phyloP scores from a whole-genome alignment of 2,329 filamentous ascomycete genomes.

The Simplicillium sp. region DNA sequence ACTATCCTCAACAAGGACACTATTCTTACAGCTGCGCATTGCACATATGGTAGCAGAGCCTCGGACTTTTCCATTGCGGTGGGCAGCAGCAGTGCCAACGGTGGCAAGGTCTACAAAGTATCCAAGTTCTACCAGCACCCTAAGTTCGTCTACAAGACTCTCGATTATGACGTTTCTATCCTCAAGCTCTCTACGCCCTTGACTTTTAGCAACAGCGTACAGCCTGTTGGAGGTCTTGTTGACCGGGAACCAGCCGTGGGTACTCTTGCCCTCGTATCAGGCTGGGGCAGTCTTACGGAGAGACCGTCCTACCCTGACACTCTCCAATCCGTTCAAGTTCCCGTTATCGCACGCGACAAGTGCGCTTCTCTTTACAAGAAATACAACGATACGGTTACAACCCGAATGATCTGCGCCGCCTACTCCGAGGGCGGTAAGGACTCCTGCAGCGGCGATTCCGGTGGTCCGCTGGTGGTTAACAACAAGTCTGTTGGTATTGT shows the following conservation, averaged over 20 bases:
- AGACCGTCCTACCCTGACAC: background rate
- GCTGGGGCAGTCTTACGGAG: background rate
- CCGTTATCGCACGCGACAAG: background rate
- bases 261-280: background rate
- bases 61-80: background rate
- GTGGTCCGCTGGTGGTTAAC: background rate
- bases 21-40: background rate
- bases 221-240: slow-evolving; percentile 4
- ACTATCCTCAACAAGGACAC: background rate
- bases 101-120: background rate
- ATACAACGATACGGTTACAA: background rate
- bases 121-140: background rate
- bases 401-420: background rate
- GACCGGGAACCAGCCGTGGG: slow-evolving; percentile 6
- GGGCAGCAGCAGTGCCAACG: background rate
- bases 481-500: background rate
- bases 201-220: background rate
- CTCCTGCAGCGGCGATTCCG: background rate
- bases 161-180: background rate
- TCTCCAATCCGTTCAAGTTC: background rate
- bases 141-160: background rate
- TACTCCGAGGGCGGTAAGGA: background rate
- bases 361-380: background rate
- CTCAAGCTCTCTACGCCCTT: background rate
- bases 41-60: background rate